Conservation (phyloP, 495 filamentous ascomycete genomes). For the Trichoderma gamsii region DNA sequence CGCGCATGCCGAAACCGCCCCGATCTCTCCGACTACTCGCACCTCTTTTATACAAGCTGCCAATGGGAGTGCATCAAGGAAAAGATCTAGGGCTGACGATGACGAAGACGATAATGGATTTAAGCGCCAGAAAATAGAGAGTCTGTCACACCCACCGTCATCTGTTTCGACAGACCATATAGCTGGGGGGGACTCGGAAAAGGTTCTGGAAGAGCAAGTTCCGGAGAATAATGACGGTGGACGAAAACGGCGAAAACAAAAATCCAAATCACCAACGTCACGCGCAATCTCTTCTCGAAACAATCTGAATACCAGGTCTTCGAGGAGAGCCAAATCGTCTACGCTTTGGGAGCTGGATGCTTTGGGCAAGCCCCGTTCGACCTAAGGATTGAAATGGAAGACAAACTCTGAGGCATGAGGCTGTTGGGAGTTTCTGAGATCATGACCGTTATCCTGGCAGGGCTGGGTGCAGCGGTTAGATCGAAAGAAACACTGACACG, state of each 20-base stretch:
- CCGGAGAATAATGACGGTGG: not conserved
- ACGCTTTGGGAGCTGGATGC: not conserved
- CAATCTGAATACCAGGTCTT: not conserved
- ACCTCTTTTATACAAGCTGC: not conserved
- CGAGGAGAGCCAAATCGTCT: not conserved
- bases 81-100: not conserved
- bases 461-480: slow-evolving; percentile 7
- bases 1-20: not conserved
- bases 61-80: not conserved
- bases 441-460: slow-evolving; percentile 11
- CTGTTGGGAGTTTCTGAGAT: not conserved
- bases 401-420: not conserved
- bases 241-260: not conserved
- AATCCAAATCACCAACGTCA: not conserved
- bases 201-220: not conserved
- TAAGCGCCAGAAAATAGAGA: not conserved
- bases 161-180: not conserved
- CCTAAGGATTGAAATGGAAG: not conserved
- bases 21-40: not conserved
- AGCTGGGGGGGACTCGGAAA: not conserved
- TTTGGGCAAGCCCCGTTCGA: not conserved
- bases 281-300: not conserved
- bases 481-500: not conserved
- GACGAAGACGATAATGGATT: not conserved
- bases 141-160: not conserved